Evolutionary conservation across 148 eudicot species (phyloP).

Genomic region (Beta vulgaris): DNA sequence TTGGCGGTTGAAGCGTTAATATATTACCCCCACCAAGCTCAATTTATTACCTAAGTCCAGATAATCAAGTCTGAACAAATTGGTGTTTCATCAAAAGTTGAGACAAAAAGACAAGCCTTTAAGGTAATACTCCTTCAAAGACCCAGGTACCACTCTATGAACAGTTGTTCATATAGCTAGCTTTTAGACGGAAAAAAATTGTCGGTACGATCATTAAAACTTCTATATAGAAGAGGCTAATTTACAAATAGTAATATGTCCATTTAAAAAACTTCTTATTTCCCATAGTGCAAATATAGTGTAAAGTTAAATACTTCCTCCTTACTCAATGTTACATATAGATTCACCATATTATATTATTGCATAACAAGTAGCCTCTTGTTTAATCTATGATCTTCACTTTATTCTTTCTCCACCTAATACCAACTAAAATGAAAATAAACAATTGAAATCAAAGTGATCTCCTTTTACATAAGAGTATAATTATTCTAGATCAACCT

Average conservation of each 20-base stretch:
- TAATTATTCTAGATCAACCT: constrained; percentile 2
- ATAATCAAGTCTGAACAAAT: background rate
- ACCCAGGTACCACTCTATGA: too few relatives aligned
- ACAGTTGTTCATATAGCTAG: too few relatives aligned
- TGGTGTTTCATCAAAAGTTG: background rate
- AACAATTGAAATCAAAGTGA: constrained; percentile 8
- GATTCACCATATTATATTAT: background rate
- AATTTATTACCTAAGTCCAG: background rate
- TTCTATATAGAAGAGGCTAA: too few relatives aligned
- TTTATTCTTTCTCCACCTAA: constrained; percentile 22
- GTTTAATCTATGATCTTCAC: background rate
- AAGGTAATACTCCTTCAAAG: too few relatives aligned
- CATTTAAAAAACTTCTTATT: background rate
- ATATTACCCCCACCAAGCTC: background rate
- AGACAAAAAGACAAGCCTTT: background rate
- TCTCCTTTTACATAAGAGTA: background rate
- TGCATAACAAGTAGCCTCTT: background rate
- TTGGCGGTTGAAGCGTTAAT: background rate
- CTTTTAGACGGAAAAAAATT: too few relatives aligned
- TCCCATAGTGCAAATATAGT: constrained; percentile 1
- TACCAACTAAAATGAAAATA: constrained; percentile 12
- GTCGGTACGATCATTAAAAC: too few relatives aligned
- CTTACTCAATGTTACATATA: background rate
- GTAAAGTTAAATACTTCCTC: background rate
- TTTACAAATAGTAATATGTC: background rate